Base-by-base conservation (phyloP, 306 rosid species). In the Trifolium fragiferum region DNA sequence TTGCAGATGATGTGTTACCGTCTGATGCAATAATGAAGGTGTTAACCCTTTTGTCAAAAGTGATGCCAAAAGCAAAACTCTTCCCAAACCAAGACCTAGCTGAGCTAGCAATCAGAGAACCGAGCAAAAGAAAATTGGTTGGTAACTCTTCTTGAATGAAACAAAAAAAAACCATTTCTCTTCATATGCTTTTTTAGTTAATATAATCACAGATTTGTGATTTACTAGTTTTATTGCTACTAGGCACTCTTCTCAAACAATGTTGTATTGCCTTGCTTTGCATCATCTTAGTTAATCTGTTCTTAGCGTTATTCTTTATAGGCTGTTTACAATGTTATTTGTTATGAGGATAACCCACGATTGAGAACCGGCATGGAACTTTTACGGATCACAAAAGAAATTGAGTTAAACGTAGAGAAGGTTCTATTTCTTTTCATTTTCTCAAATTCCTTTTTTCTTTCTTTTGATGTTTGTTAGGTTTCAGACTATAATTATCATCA, bases 261-360 rank as follows among this genome's bases (percentile, higher is more conserved):
- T 43, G 25, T 35, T 43, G 10, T 6, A 58, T 60, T 27, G 46
- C 11, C 27, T 59, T 55, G 62, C 15, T 9, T 59, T 57, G 62
- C 33, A 20, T 10, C 35, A 23, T 57, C 9, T 57, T 57, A 7
- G 63, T 57, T 57, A 57, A 50, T 50, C 20, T 50, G 8, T 47
- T 81, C 66, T 25, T 37, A 37, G 19, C 21, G 16, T 53, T 27
- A 78, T 59, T 20, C 40, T 47, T 67, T 69, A 23, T 83, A 93
- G 97, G 93, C 93, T 49, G 90, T 60, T 51, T 93, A 87, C 89
- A 90, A 93, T 66, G 96, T 93, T 68, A 90, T 86, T 20, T 90
- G 87, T 67, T 93, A 93, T 59, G 67, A 81, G 3, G 92, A 77
- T 66, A 79, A 54, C 14, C 83, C 83, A 44, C 82, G 97, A 62